These are phyloP conservation scores for Gyromitra esculenta DNA, from an alignment of 2,329 filamentous ascomycete species.

Conservation along the genomic window DNA sequence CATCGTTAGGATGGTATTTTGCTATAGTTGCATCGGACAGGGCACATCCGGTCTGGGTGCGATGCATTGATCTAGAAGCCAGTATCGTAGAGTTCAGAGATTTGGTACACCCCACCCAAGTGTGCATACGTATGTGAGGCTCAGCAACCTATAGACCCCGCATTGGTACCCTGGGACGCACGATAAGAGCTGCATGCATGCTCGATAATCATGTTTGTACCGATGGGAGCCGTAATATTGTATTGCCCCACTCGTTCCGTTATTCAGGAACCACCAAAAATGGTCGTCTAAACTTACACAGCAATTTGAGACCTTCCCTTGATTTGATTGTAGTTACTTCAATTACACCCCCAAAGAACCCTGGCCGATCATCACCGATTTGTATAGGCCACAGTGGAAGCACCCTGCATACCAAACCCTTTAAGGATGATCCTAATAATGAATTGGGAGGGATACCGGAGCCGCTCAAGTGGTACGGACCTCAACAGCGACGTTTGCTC, in stretches of 20 bases:
- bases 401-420: conserved; percentile 39
- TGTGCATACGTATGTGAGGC: conserved; percentile 42
- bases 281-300: conserved; percentile 36
- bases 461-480: conserved; percentile 42
- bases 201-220: conserved; percentile 37
- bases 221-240: conserved; percentile 24
- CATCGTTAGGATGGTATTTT: conserved; percentile 15
- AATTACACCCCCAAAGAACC: conserved; percentile 33
- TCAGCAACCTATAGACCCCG: conserved; percentile 30
- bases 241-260: conserved; percentile 17
- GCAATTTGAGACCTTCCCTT: conserved; percentile 10
- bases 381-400: conserved; percentile 24
- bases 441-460: conserved; percentile 42
- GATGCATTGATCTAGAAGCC: conserved; percentile 21
- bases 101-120: conserved; percentile 9
- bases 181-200: conserved; percentile 42
- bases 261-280: conserved; percentile 43
- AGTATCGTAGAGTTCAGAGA: conserved; percentile 19
- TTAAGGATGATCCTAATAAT: conserved; percentile 29
- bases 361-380: conserved; percentile 48
- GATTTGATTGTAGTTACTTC: conserved; percentile 30
- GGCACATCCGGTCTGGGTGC: conserved; percentile 12
- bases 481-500: conserved; percentile 26
- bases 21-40: conserved; percentile 31
- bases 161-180: conserved; percentile 26